Evolutionary conservation across 352 stramenopile genomes (phyloP).

Genomic region (Hyaloperonospora arabidopsidis): DNA sequence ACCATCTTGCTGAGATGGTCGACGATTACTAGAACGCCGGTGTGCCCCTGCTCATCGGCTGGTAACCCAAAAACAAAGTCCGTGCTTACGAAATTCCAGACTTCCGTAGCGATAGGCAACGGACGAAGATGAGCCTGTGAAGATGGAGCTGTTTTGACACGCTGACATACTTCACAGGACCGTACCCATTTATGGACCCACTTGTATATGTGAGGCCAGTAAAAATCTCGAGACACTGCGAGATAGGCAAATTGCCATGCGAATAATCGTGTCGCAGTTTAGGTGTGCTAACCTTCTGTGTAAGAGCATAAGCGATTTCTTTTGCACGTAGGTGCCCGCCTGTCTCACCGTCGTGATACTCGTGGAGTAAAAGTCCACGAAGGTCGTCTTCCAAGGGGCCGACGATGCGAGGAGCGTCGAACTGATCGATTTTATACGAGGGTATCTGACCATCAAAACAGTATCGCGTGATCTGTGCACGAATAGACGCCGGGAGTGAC

Average conservation of each 20-base stretch:
- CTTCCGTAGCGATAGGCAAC: background rate
- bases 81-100: background rate
- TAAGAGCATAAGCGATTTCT: no score
- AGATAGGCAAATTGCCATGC: no score
- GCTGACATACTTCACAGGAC: background rate
- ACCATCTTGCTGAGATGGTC: background rate
- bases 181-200: background rate
- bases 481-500: background rate
- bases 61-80: background rate
- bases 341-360: no score
- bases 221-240: no score
- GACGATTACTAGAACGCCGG: background rate
- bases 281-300: no score
- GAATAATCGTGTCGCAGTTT: no score
- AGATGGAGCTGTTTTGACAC: background rate
- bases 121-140: background rate
- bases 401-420: no score
- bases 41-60: background rate
- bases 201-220: background rate
- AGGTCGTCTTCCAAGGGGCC: no score
- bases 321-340: no score
- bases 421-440: background rate
- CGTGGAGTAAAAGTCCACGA: no score
- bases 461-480: background rate
- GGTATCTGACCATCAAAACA: background rate